A percentile compares a stretch with the other conserved stretches of the same genome.
Conservation (phyloP, 2,329 filamentous ascomycete genomes). For the Colletotrichum karsti region DNA sequence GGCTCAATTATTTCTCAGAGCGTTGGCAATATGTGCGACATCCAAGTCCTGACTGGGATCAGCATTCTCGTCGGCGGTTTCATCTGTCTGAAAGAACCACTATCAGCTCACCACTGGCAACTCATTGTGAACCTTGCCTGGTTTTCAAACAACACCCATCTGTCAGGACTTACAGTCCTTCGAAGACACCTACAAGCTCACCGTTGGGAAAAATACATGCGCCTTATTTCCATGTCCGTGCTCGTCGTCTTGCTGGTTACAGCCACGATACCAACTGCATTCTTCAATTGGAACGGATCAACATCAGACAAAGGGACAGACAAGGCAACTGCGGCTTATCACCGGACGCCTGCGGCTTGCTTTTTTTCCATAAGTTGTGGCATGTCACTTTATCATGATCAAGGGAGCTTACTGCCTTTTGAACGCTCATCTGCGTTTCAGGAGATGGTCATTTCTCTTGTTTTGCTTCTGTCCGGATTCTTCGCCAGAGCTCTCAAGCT, state of each 20-base stretch:
- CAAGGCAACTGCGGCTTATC: neutral
- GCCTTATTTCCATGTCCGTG: neutral
- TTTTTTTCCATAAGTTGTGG: neutral
- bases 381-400: neutral
- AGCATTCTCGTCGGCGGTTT: constrained; percentile 35
- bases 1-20: neutral
- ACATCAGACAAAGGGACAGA: neutral
- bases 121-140: constrained; percentile 39
- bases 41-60: constrained; percentile 40
- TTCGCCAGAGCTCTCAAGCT: neutral
- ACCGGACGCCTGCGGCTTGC: neutral
- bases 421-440: neutral
- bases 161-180: neutral
- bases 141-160: constrained; percentile 41
- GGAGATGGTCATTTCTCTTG: neutral
- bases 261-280: neutral
- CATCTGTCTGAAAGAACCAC: neutral
- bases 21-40: constrained; percentile 25
- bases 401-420: neutral
- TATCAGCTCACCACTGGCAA: constrained; percentile 38
- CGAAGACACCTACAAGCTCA: neutral
- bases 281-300: neutral
- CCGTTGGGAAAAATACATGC: neutral
- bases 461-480: too few relatives aligned
- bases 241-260: neutral